phyloP scores from a whole-genome alignment of 495 filamentous ascomycete genomes.

The Talaromyces adpressus region DNA sequence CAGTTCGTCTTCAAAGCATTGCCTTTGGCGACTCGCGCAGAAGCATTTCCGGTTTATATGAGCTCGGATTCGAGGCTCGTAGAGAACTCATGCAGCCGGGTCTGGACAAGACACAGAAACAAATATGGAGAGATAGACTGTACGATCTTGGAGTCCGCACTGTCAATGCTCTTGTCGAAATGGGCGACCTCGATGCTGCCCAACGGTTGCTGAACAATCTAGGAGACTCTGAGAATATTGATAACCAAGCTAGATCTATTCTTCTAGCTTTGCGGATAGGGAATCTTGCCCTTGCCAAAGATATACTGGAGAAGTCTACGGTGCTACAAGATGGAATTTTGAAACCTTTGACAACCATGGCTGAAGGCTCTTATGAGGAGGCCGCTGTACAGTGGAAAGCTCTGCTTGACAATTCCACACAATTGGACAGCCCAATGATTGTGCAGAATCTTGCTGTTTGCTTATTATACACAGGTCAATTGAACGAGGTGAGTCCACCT shows the following conservation, averaged over 20 bases:
- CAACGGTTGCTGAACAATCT: constrained; percentile 53
- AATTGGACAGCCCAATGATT: constrained; percentile 42
- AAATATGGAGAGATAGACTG: constrained; percentile 62
- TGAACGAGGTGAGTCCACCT: constrained; percentile 56
- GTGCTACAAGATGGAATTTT: constrained; percentile 35
- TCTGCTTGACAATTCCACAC: constrained; percentile 35
- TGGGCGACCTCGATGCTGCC: constrained; percentile 79
- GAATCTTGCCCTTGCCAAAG: constrained; percentile 60
- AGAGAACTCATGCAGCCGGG: constrained; percentile 36
- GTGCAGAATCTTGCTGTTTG: constrained; percentile 77
- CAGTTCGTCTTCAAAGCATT: constrained; percentile 74
- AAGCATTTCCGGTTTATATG: constrained; percentile 82
- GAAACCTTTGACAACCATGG: constrained; percentile 63
- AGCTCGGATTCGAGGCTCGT: constrained; percentile 72
- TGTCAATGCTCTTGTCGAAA: constrained; percentile 77
- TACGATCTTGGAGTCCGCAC: constrained; percentile 70
- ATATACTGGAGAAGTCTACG: constrained; percentile 23
- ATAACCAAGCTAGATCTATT: constrained; percentile 40
- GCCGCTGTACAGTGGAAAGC: constrained; percentile 58
- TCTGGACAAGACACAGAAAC: constrained; percentile 24
- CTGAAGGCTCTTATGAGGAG: constrained; percentile 62
- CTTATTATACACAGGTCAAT: constrained; percentile 66
- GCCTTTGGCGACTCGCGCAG: constrained; percentile 77
- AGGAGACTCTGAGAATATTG: constrained; percentile 24
- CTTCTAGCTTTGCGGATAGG: constrained; percentile 71